Evolutionary conservation across 73 alveolate genomes (phyloP), one percentile per base, ranked within the genome.

Genomic region (Effrenium voratum): DNA sequence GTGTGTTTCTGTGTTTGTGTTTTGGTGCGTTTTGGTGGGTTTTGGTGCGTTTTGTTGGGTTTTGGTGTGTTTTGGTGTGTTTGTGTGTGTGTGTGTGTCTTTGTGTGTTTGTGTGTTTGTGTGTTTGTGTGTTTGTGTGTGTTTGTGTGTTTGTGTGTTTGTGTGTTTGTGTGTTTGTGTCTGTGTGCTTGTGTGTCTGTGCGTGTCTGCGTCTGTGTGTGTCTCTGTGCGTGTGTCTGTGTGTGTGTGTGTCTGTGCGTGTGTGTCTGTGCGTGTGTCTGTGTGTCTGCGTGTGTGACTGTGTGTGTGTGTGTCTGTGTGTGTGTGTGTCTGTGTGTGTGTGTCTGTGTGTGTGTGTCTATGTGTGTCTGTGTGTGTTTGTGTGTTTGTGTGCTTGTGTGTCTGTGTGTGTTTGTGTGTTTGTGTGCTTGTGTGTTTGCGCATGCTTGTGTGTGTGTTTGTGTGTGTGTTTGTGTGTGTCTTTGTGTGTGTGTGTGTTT

Each of bases 121-220:
- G 88, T 43, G 88, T 24, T n/a, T 80, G 91, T 46, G 91, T 80
- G 91, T 46, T 70, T 46, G 91, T 46, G 91, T 80, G 91, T 49
- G 91, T 80, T 70, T 46, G 91, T 46, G 91, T 46, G 91, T 80
- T 70, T 49, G 91, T 80, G 91, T 46, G 91, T 46, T 70, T 46
- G 91, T 80, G 91, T 49, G 91, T 80, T 70, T 46, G 91, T 46
- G 91, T 46, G 91, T 80, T 70, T 34, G 91, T 80, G 91, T 16
- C 73, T 43, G 91, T 46, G 91, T 80, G 91, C 46, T 70, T 80
- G 91, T 46, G 91, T 43, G 91, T 46, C 73, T 80, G 91, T 49
- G 91, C 46, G 91, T 46, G 91, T 80, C 73, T 46, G 91, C 46
- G 91, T 46, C 73, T 80, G 91, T 46, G 73, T 80, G 91, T 46